Conservation (phyloP, 1,139 yeast species). For the Yamadazyma dendronema region DNA sequence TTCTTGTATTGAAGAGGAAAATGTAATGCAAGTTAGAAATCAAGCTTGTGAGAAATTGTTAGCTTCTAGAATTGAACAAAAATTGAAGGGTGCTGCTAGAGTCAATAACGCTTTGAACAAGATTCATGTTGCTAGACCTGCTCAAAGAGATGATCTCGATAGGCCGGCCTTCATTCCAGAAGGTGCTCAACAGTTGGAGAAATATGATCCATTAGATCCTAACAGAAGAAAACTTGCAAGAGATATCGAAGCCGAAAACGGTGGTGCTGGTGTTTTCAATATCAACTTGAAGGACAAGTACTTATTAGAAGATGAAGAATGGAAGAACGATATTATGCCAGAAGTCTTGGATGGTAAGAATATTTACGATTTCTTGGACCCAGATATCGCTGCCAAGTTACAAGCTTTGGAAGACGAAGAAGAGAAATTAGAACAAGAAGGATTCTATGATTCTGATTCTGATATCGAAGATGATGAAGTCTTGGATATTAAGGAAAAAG, state of each 20-base stretch:
- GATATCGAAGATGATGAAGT: constrained; percentile 64
- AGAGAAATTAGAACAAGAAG: constrained; percentile 88
- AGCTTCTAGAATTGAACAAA: constrained; percentile 94
- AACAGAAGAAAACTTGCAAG: constrained; percentile 77
- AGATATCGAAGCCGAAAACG: constrained; percentile 90
- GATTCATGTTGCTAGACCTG: constrained; percentile 92
- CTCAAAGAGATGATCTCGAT: constrained; percentile 79
- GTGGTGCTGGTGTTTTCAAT: constrained; percentile 98
- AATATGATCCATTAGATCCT: constrained; percentile 80
- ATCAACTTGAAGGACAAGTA: constrained; percentile 90
- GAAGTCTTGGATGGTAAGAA: constrained; percentile 94
- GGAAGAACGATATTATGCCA: constrained; percentile 98
- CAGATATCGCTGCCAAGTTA: constrained; percentile 89
- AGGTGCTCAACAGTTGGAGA: constrained; percentile 53
- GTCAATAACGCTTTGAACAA: constrained; percentile 87
- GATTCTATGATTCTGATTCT: constrained; percentile 90
- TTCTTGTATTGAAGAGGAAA: constrained; percentile 92
- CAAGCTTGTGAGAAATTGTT: constrained; percentile 95
- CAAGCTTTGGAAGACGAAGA: constrained; percentile 97
- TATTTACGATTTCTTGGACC: constrained; percentile 95
- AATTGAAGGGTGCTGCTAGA: constrained; percentile 90
- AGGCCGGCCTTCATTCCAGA: constrained; percentile 86
- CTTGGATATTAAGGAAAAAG: constrained; percentile 78
- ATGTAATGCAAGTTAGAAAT: constrained; percentile 93
- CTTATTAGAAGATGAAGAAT: constrained; percentile 88